phyloP scores from a whole-genome alignment of 148 eudicot species.

The Nepenthes gracilis region DNA sequence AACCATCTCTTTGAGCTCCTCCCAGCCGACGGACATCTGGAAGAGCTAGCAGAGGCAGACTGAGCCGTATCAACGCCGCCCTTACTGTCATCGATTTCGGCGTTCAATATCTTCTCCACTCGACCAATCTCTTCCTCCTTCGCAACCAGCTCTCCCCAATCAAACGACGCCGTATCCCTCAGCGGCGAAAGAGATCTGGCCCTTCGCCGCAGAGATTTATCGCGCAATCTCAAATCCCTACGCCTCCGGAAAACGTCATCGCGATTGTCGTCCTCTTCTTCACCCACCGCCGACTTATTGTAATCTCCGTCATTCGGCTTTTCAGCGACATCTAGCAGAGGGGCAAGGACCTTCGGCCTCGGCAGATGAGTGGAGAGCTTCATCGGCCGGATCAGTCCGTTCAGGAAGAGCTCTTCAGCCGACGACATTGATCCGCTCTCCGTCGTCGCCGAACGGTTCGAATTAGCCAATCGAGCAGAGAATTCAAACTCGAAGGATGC shows the following conservation, averaged over 20 bases:
- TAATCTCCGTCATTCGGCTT: not conserved
- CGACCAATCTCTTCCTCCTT: conserved; percentile 3
- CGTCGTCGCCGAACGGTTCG: conserved; percentile 12
- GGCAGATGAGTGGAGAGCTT: conserved; percentile 71
- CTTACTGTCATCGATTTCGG: not conserved
- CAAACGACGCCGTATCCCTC: conserved; percentile 30
- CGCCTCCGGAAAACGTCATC: conserved; percentile 17
- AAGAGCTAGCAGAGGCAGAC: conserved; percentile 54
- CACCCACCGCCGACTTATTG: conserved; percentile 7
- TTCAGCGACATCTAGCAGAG: conserved; percentile 29
- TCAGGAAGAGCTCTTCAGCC: conserved; percentile 38
- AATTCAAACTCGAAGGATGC: conserved; percentile 34
- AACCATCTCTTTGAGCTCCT: conserved; percentile 86
- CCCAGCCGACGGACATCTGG: conserved; percentile 67
- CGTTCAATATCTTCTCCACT: conserved; percentile 3
- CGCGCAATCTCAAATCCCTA: conserved; percentile 41
- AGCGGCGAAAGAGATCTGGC: conserved; percentile 80
- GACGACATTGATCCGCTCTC: conserved; percentile 24
- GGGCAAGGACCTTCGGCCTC: conserved; percentile 44
- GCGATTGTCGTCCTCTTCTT: not conserved
- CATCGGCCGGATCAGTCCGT: conserved; percentile 47
- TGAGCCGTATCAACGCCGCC: conserved; percentile 25
- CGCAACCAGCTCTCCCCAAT: conserved; percentile 12
- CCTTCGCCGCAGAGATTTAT: conserved; percentile 46
- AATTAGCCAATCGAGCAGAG: conserved; percentile 18